Evolutionary conservation across 768 basidiomycete genomes (phyloP).

Genomic region (Arthromyces matolae): DNA sequence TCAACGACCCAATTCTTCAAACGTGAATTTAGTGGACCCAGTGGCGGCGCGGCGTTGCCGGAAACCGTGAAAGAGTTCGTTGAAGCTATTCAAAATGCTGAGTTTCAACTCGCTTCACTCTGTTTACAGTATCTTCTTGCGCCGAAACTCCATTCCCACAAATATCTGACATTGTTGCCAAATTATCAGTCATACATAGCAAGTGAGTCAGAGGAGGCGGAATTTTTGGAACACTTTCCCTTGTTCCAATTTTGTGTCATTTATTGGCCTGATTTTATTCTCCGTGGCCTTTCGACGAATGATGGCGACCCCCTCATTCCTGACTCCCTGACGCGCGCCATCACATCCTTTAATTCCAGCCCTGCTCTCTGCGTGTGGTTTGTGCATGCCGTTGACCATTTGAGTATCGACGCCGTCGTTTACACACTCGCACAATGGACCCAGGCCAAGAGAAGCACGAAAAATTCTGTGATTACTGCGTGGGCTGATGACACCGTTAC

Average conservation of each 20-base stretch:
- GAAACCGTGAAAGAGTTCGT: neutral
- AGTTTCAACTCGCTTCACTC: neutral
- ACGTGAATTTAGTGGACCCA: no score
- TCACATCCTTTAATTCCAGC: no score
- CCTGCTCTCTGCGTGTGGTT: no score
- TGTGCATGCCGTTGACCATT: no score
- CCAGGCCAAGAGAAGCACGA: no score
- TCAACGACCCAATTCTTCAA: slow-evolving; percentile 3
- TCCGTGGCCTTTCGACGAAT: neutral
- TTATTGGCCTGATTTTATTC: slow-evolving; percentile 1
- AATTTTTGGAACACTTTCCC: neutral
- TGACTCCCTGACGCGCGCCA: no score
- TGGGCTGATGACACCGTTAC: no score
- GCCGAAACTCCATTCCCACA: neutral
- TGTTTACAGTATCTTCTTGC: slow-evolving; percentile 5
- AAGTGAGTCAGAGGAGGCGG: neutral
- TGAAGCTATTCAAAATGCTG: neutral
- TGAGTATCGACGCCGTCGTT: no score
- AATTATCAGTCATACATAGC: neutral
- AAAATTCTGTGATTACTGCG: no score
- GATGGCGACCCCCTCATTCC: no score
- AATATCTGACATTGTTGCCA: neutral
- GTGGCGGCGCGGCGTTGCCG: neutral
- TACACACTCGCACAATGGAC: no score
- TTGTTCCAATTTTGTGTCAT: slow-evolving; percentile 2